phyloP scores from a whole-genome alignment of 139 green algal genomes.

The Chara braunii region DNA sequence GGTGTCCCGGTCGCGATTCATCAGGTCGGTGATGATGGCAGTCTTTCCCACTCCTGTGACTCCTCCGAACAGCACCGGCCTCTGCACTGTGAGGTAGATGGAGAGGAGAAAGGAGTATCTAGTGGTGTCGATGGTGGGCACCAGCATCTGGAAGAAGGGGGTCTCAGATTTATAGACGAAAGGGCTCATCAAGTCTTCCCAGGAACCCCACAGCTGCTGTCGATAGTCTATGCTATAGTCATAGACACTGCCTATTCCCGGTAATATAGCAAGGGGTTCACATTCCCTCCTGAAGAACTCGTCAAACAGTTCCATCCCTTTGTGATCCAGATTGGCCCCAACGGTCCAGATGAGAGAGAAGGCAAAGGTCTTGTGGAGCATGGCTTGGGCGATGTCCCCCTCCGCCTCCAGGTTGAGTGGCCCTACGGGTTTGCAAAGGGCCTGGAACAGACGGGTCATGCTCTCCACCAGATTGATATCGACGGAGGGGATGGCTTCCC shows the following conservation, averaged over 20 bases:
- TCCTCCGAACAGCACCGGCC: slow-evolving; percentile 65
- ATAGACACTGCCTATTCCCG: slow-evolving; percentile 51
- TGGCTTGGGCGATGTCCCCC: not conserved
- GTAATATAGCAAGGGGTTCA: not conserved
- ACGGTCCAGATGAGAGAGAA: slow-evolving; percentile 67
- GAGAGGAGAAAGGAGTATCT: slow-evolving; percentile 59
- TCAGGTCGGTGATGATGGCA: slow-evolving; percentile 51
- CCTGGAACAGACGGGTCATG: slow-evolving; percentile 44
- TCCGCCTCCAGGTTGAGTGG: slow-evolving; percentile 7
- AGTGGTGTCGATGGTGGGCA: slow-evolving; percentile 71
- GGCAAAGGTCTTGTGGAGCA: slow-evolving; percentile 53
- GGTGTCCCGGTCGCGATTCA: slow-evolving; percentile 45
- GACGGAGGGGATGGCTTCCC: slow-evolving; percentile 58
- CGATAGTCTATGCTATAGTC: slow-evolving; percentile 60
- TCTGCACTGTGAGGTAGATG: slow-evolving; percentile 55
- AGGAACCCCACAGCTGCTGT: slow-evolving; percentile 46
- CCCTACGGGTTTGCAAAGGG: not conserved
- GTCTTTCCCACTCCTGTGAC: slow-evolving; percentile 71
- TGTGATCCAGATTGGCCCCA: slow-evolving; percentile 54
- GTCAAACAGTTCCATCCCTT: slow-evolving; percentile 55
- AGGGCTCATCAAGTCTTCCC: slow-evolving; percentile 53
- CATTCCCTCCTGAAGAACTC: slow-evolving; percentile 39
- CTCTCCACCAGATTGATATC: slow-evolving; percentile 69
- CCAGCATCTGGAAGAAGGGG: slow-evolving; percentile 71
- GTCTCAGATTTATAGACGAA: slow-evolving; percentile 65